A percentile compares a stretch with the other conserved stretches of the same genome.
Conservation (phyloP, 129 eudicot species). For the Artemisia annua region DNA sequence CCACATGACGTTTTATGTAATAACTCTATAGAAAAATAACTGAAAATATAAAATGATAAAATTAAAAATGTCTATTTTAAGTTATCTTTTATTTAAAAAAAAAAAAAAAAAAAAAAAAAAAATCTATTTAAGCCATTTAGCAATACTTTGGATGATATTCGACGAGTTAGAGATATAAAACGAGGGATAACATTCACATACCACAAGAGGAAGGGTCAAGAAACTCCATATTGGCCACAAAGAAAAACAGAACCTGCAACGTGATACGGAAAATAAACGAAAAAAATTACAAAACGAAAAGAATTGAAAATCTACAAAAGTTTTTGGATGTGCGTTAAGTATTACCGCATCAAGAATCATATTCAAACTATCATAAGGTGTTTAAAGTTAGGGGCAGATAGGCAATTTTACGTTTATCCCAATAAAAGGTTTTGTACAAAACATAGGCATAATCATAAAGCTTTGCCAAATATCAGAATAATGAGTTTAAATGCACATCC, state of each 20-base stretch:
- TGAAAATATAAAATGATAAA: too few relatives aligned
- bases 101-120: too few relatives aligned
- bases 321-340: background rate
- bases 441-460: background rate
- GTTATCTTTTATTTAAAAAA: too few relatives aligned
- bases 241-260: conserved; percentile 71
- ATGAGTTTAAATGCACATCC: conserved; percentile 6
- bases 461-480: background rate
- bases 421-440: background rate
- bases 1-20: too few relatives aligned
- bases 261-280: background rate
- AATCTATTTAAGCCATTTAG: too few relatives aligned
- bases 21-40: too few relatives aligned
- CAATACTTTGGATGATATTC: too few relatives aligned
- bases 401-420: conserved; percentile 1
- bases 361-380: background rate
- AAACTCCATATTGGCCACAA: conserved; percentile 96
- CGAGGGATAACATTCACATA: conserved; percentile 21
- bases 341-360: too few relatives aligned
- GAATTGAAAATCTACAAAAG: background rate
- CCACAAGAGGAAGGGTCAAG: conserved; percentile 93
- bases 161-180: background rate
- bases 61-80: too few relatives aligned
- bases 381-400: background rate
- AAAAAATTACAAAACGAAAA: background rate